Conservation (phyloP, 495 filamentous ascomycete genomes). For the Penicillium silybi region DNA sequence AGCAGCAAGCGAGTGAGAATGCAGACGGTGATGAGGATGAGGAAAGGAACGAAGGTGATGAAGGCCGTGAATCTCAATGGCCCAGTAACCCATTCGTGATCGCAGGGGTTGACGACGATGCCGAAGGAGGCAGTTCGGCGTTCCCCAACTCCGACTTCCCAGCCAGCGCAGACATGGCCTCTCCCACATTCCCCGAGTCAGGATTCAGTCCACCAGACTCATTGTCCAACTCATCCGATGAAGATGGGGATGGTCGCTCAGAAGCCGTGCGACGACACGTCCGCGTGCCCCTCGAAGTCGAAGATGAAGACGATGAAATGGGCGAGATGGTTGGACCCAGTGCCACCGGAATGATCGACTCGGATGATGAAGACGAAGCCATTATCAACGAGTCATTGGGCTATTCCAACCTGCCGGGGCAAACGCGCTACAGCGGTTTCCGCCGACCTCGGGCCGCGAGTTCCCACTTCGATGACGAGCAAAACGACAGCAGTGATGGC, state of each 20-base stretch:
- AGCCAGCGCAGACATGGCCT: slow-evolving; percentile 22
- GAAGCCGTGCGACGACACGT: slow-evolving; percentile 36
- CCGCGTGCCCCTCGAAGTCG: slow-evolving; percentile 44
- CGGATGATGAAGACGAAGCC: slow-evolving; percentile 47
- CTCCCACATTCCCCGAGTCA: slow-evolving; percentile 36
- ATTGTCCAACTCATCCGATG: slow-evolving; percentile 41
- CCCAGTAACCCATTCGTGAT: slow-evolving; percentile 42
- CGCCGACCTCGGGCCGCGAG: slow-evolving; percentile 27
- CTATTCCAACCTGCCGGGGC: slow-evolving; percentile 36
- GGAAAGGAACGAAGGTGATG: slow-evolving; percentile 3
- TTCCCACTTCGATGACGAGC: slow-evolving; percentile 40
- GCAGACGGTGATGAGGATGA: slow-evolving; percentile 21
- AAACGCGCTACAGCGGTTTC: slow-evolving; percentile 35
- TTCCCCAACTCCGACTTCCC: slow-evolving; percentile 38
- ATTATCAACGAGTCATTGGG: slow-evolving; percentile 47
- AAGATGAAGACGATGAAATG: slow-evolving; percentile 49
- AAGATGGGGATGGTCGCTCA: slow-evolving; percentile 31
- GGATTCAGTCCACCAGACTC: slow-evolving; percentile 45
- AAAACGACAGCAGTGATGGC: slow-evolving; percentile 46
- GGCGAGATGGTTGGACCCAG: slow-evolving; percentile 46
- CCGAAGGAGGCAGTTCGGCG: slow-evolving; percentile 40
- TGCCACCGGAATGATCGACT: slow-evolving; percentile 38
- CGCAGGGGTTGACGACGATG: slow-evolving; percentile 42
- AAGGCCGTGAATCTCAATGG: slow-evolving; percentile 31
- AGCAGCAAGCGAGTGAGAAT: slow-evolving; percentile 53